Conservation (phyloP, 306 rosid species). For the Trifolium subterraneum region DNA sequence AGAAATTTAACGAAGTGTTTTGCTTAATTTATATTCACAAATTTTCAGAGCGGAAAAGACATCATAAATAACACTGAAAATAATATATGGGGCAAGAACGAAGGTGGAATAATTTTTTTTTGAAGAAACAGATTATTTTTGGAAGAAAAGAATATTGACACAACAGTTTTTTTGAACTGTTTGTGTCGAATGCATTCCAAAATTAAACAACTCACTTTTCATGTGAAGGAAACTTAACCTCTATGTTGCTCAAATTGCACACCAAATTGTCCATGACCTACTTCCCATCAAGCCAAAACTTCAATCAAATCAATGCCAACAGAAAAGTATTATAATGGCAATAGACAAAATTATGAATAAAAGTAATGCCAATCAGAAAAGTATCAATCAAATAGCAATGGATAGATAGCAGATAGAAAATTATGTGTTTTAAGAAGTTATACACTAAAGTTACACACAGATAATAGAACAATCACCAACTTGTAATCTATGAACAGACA, state of each 20-base stretch:
- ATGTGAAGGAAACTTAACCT: not conserved
- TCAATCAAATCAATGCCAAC: not conserved
- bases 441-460: not conserved
- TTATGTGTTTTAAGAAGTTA: not conserved
- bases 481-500: not conserved
- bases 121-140: no score
- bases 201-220: not conserved
- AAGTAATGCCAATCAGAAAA: not conserved
- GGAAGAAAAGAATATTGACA: no score
- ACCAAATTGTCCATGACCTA: not conserved
- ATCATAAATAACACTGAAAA: no score
- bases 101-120: no score
- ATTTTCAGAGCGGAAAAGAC: no score
- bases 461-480: not conserved
- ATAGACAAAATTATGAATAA: not conserved
- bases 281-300: not conserved
- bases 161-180: no score
- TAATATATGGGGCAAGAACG: no score
- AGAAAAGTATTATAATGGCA: not conserved
- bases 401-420: not conserved
- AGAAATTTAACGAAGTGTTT: constrained; percentile 44
- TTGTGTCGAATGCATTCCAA: not conserved
- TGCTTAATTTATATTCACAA: not conserved
- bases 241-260: constrained; percentile 1
- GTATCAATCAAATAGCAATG: not conserved